Evolutionary conservation across 768 basidiomycete species (phyloP).

Genomic region (Termitomyces heimii): DNA sequence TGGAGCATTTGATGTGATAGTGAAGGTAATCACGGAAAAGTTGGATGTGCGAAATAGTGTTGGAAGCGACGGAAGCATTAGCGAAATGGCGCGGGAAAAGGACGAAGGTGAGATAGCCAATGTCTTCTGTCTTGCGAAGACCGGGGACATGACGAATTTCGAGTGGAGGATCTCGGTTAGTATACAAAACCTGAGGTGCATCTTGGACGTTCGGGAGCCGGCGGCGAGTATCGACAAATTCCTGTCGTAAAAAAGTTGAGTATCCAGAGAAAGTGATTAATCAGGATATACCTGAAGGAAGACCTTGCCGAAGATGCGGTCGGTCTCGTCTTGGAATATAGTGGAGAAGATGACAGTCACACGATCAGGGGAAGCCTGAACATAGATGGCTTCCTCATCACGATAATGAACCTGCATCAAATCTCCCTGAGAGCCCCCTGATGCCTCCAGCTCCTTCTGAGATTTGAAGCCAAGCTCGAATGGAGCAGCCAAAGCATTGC

Average conservation of each 20-base stretch:
- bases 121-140: constrained; percentile 77
- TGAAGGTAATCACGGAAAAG: constrained; percentile 98
- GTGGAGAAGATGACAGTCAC: constrained; percentile 98
- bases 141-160: constrained; percentile 88
- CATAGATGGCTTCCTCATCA: constrained; percentile 95
- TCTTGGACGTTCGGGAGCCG: constrained; percentile 89
- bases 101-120: constrained; percentile 97
- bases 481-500: constrained; percentile 91
- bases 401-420: constrained; percentile 93
- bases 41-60: constrained; percentile 92
- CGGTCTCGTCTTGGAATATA: constrained; percentile 94
- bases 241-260: constrained; percentile 37
- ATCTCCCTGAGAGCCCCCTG: constrained; percentile 63
- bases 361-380: constrained; percentile 89
- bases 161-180: constrained; percentile 92
- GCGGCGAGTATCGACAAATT: constrained; percentile 98
- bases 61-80: constrained; percentile 57
- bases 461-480: constrained; percentile 84
- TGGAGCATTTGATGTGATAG: constrained; percentile 98
- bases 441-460: constrained; percentile 79
- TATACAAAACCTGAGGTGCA: constrained; percentile 95
- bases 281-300: constrained; percentile 77
- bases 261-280: background rate
- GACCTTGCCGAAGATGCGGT: constrained; percentile 95
- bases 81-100: constrained; percentile 95